Conservation (phyloP, 2,329 filamentous ascomycete species). For the Incumbomyces delicatus region DNA sequence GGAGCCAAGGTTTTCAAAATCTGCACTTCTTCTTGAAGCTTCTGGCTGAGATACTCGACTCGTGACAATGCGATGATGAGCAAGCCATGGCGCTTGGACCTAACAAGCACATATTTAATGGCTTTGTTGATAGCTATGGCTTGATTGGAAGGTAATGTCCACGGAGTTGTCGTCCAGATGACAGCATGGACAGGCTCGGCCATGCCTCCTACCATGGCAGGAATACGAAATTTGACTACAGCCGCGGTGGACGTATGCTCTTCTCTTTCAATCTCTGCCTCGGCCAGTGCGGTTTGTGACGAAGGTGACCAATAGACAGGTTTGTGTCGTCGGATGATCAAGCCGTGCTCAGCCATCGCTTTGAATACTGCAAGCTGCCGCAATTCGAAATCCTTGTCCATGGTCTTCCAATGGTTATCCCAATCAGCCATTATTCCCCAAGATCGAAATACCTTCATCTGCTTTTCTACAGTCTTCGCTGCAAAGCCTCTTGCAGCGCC, state of each 20-base stretch:
- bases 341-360: slow-evolving; percentile 51
- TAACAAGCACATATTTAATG: slow-evolving; percentile 62
- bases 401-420: slow-evolving; percentile 53
- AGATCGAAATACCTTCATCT: slow-evolving; percentile 49
- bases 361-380: slow-evolving; percentile 51
- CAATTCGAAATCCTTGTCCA: slow-evolving; percentile 53
- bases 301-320: slow-evolving; percentile 59
- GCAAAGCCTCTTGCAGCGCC: slow-evolving; percentile 47
- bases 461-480: slow-evolving; percentile 45
- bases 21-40: slow-evolving; percentile 37
- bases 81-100: slow-evolving; percentile 45
- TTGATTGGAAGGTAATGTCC: slow-evolving; percentile 89
- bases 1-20: slow-evolving; percentile 19
- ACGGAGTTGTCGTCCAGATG: slow-evolving; percentile 98
- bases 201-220: slow-evolving; percentile 28
- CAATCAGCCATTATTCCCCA: slow-evolving; percentile 59
- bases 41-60: slow-evolving; percentile 46
- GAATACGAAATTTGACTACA: slow-evolving; percentile 61
- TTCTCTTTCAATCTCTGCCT: slow-evolving; percentile 56
- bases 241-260: slow-evolving; percentile 50
- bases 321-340: slow-evolving; percentile 53
- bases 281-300: slow-evolving; percentile 53
- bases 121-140: slow-evolving; percentile 74
- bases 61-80: slow-evolving; percentile 65
- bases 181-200: slow-evolving; percentile 56